Evolutionary conservation across 352 stramenopile species (phyloP).

Genomic region (Globisporangium barbulae): DNA sequence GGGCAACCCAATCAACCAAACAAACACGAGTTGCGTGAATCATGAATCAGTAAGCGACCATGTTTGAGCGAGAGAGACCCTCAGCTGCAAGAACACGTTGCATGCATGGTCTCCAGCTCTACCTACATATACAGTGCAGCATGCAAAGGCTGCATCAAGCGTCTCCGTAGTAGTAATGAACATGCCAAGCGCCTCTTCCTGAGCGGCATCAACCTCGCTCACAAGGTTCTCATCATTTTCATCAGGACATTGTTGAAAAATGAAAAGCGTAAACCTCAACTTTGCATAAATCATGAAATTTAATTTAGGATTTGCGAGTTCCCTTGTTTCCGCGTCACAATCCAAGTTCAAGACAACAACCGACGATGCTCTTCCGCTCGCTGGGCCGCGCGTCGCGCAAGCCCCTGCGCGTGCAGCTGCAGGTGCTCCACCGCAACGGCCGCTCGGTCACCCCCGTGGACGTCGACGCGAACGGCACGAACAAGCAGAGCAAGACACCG

Average conservation of each 20-base stretch:
- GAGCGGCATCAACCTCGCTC: too few relatives aligned
- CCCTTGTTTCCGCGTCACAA: background rate
- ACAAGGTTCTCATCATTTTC: background rate
- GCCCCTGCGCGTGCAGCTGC: conserved; percentile 21
- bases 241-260: background rate
- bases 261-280: too few relatives aligned
- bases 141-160: background rate
- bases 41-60: background rate
- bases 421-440: conserved; percentile 14
- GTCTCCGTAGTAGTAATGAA: too few relatives aligned
- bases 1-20: background rate
- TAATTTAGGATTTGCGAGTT: background rate
- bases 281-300: background rate
- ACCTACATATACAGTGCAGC: background rate
- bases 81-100: background rate
- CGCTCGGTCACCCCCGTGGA: conserved; percentile 15
- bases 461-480: background rate
- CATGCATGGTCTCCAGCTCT: background rate
- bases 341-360: conserved; percentile 11
- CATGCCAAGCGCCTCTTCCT: background rate
- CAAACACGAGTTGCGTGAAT: conserved; percentile 2
- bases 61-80: background rate
- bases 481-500: background rate
- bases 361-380: conserved; percentile 21
- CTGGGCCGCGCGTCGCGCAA: conserved; percentile 19